Conservation (phyloP, 2,329 filamentous ascomycete genomes). For the Pyrenophora teres region DNA sequence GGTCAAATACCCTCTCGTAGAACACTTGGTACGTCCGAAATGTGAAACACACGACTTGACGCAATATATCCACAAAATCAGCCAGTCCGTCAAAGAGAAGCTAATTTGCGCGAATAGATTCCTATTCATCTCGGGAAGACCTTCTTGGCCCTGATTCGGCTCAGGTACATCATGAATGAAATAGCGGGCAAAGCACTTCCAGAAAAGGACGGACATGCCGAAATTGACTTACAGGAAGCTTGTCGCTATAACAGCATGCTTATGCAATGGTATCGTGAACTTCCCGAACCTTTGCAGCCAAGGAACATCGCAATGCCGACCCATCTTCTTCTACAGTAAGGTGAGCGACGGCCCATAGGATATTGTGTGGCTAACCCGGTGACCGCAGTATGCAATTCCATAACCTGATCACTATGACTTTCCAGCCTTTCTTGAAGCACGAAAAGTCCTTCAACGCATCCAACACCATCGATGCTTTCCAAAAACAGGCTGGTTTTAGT, state of each 20-base stretch:
- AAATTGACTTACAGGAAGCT: constrained; percentile 2
- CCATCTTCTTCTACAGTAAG: constrained; percentile 13
- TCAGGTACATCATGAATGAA: constrained; percentile 8
- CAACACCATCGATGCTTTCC: not conserved
- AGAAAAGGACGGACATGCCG: not conserved
- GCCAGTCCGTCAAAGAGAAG: not conserved
- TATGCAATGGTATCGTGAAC: constrained; percentile 3
- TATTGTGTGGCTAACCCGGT: not conserved
- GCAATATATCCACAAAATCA: not conserved
- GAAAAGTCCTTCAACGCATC: not conserved
- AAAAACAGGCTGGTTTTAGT: not conserved
- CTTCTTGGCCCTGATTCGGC: constrained; percentile 4
- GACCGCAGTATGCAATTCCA: constrained; percentile 8
- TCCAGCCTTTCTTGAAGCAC: not conserved
- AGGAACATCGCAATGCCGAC: constrained; percentile 5
- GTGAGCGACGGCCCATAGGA: not conserved
- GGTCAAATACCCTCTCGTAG: constrained; percentile 4
- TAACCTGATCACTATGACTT: constrained; percentile 10
- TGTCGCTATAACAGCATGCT: not conserved
- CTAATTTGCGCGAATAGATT: not conserved
- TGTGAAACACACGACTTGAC: too few species aligned
- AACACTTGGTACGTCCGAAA: not conserved
- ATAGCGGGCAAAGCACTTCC: constrained; percentile 5
- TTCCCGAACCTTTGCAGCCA: constrained; percentile 3
- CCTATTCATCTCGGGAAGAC: constrained; percentile 4